A percentile compares a stretch with the other conserved stretches of the same genome.
These are phyloP conservation scores for Macrophomina phaseolina DNA, from an alignment of 2,329 filamentous ascomycete species.

Conservation along the genomic window DNA sequence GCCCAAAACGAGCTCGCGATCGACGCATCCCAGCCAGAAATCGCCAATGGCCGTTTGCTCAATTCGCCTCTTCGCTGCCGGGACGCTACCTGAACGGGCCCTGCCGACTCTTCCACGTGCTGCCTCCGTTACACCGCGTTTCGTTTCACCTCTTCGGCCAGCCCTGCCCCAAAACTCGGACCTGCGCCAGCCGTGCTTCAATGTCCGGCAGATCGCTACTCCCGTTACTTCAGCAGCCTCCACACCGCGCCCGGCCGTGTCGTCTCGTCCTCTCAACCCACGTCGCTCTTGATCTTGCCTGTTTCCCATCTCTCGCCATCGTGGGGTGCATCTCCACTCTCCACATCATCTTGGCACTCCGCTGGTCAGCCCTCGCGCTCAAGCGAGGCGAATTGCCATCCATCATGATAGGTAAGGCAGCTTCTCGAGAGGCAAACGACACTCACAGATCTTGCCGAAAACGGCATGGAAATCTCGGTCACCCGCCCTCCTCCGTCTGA, in stretches of 20 bases:
- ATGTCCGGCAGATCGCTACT: not conserved
- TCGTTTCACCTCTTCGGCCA: not conserved
- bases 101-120: conserved; percentile 11
- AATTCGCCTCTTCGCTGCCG: not conserved
- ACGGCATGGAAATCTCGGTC: not conserved
- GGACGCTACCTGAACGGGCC: not conserved
- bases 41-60: conserved; percentile 5
- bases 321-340: conserved; percentile 11
- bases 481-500: not conserved
- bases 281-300: conserved; percentile 2
- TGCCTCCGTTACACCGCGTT: not conserved
- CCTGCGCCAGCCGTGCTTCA: conserved; percentile 7
- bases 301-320: not conserved
- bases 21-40: not conserved
- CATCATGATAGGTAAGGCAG: not conserved
- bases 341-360: not conserved
- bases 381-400: not conserved
- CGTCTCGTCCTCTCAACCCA: not conserved
- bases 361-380: conserved; percentile 8
- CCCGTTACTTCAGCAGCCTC: not conserved
- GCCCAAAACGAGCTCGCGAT: conserved; percentile 4
- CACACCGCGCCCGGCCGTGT: not conserved
- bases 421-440: conserved; percentile 6
- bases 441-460: not conserved
- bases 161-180: not conserved